Conservation (phyloP, 2,329 filamentous ascomycete species). For the Helotiales sp. region DNA sequence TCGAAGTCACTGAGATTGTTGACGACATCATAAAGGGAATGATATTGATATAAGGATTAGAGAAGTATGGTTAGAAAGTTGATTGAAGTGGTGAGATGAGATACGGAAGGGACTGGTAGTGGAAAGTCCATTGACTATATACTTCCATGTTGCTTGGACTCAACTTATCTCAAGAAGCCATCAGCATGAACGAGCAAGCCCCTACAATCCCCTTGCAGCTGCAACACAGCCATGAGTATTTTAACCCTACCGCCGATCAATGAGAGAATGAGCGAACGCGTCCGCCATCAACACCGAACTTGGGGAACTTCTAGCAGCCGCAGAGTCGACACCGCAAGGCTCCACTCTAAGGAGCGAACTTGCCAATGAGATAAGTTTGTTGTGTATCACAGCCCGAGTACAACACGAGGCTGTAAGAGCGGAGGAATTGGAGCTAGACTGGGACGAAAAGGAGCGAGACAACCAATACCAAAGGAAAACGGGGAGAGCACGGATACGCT, state of each 20-base stretch:
- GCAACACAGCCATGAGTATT: neutral
- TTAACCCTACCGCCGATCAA: neutral
- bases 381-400: neutral
- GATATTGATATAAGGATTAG: neutral
- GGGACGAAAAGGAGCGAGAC: neutral
- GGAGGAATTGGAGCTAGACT: neutral
- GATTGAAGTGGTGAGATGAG: neutral
- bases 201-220: neutral
- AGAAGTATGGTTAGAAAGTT: neutral
- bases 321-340: neutral
- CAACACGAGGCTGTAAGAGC: neutral
- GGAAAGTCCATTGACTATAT: neutral
- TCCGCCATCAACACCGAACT: neutral
- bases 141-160: neutral
- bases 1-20: constrained; percentile 13
- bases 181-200: neutral
- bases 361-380: neutral
- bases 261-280: neutral
- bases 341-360: neutral
- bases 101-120: neutral
- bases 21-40: no score
- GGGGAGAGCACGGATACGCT: neutral
- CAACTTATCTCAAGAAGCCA: neutral
- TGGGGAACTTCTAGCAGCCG: neutral
- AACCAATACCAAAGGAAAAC: neutral